Base-by-base conservation (phyloP, 1,284 basidiomycete species). In the Porogramme epimiltina region DNA sequence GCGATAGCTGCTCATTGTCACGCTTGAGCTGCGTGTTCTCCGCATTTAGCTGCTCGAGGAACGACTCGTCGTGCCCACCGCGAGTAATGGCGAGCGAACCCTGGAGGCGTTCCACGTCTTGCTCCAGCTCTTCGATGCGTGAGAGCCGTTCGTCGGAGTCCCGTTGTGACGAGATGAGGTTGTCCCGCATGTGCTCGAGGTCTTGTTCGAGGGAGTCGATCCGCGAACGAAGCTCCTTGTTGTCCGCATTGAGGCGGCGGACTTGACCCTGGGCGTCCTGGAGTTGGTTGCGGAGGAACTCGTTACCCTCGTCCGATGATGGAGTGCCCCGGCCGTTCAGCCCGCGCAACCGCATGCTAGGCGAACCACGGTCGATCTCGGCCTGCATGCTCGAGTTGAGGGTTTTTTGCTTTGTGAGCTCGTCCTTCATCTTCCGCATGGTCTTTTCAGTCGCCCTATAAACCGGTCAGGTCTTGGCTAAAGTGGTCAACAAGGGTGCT, bases 391-490 rank as follows among this genome's bases (percentile, higher is more conserved):
- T 76, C 39, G 83, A 77, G 67, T 94, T 95, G 42, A 85, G 72
- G 49, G 80, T 77, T 74, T 96, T 96, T 70, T 95, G 91, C 73
- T 92, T 95, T 56, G 84, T 89, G 52, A 96, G 74, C 67, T 97
- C 95, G 62, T 93, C 91, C 71, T 95, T 95, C 90, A 99, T 95
- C 62, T 92, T 86, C 60, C 95, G 87, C 77, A 98, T 91, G 88
- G 99, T 96, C 76, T 98, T 98, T 73, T 99, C 97, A 1, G 95
- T 98, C 47, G 95, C 94, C 80, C 94, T 95, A 66, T 49, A 66
- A 61, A 58, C 66, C 18, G 19, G 59, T 63, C 44, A 67, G n/a
- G 64, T 48, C 33, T 42, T 19, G 15, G 47, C 38, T 42, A 31
- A 42, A 26, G 36, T 39, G 38, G 34, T 49, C 51, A 54, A 31